Base-by-base conservation (phyloP, 2,329 filamentous ascomycete species). In the Seiridium unicorne region DNA sequence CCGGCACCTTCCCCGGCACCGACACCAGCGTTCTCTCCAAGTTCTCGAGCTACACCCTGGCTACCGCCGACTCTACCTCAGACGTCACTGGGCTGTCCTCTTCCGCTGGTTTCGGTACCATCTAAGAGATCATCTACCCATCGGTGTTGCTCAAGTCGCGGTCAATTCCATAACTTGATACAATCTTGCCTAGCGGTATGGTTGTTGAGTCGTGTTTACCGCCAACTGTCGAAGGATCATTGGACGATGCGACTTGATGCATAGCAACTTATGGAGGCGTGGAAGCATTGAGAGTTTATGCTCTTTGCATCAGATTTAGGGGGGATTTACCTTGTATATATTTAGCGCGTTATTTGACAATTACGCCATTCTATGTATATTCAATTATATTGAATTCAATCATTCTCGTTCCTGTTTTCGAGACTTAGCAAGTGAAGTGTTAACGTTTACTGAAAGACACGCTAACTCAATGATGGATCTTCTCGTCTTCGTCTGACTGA, bases 11-110 rank as follows among this genome's bases (percentile, higher is more conserved):
- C 51, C 32, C 34, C 18, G 44, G 51, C 51, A 48, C 51, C 57
- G 57, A 59, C 57, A 57, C 57, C 38, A 34, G 10, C 51, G 58
- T 61, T 53, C 53, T 61, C 35, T 42, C 35, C 51, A 59, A 61
- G 51, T 61, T 61, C 32, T 34, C 32, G 18, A 57, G 60, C 57
- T 59, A 61, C 57, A 61, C 58, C 53, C 47, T 61, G 31, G 60
- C 60, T 44, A 35, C 44, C 18, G 60, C 57, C 47, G 40, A 48
- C 26, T 32, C 57, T 31, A 53, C 60, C 38, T 13, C 34, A 18
- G 42, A 38, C 53, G 60, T 54, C 51, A 51, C 46, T 51, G 44
- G 26, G 38, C 57, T 61, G 32, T 42, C 44, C 18, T 34, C 53
- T 47, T 40, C 35, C n/a, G 60, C 60, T 34, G 60, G 60, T 46